Conservation (phyloP, 1,284 basidiomycete genomes). For the Trametes polyzona region DNA sequence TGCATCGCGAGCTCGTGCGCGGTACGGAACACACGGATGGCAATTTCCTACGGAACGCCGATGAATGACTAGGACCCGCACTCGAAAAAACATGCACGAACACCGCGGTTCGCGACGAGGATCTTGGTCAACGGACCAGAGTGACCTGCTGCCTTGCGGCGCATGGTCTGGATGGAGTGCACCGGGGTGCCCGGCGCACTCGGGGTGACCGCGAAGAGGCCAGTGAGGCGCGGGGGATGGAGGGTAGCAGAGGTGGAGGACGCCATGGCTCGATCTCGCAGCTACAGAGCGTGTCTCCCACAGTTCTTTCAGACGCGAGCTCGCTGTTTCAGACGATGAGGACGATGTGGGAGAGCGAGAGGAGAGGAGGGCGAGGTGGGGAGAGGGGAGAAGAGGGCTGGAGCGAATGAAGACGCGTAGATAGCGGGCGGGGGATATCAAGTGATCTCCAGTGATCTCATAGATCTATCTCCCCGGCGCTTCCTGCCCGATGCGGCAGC, state of each 20-base stretch:
- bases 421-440: conserved; percentile 23
- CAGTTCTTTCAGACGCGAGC: neutral
- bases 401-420: conserved; percentile 20
- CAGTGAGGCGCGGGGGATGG: conserved; percentile 73
- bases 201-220: conserved; percentile 71
- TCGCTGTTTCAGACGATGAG: conserved; percentile 14
- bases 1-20: conserved; percentile 99
- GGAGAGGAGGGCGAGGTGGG: conserved; percentile 6
- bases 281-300: neutral
- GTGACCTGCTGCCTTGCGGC: conserved; percentile 90
- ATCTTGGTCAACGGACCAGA: conserved; percentile 91
- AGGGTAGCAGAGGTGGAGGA: conserved; percentile 46
- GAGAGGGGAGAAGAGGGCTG: conserved; percentile 11
- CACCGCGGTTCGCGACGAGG: conserved; percentile 94
- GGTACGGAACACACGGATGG: conserved; percentile 97
- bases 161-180: conserved; percentile 88
- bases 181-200: conserved; percentile 81
- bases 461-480: conserved; percentile 9
- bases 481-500: neutral
- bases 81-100: conserved; percentile 45
- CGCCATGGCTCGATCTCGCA: conserved; percentile 11
- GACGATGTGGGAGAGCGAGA: conserved; percentile 10
- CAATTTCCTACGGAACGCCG: conserved; percentile 81
- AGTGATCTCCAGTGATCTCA: conserved; percentile 25
- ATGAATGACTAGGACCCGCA: conserved; percentile 2